Evolutionary conservation across 176 grass and related monocot species (phyloP), one percentile per base, ranked within the genome.

Genomic region (Cocos nucifera): DNA sequence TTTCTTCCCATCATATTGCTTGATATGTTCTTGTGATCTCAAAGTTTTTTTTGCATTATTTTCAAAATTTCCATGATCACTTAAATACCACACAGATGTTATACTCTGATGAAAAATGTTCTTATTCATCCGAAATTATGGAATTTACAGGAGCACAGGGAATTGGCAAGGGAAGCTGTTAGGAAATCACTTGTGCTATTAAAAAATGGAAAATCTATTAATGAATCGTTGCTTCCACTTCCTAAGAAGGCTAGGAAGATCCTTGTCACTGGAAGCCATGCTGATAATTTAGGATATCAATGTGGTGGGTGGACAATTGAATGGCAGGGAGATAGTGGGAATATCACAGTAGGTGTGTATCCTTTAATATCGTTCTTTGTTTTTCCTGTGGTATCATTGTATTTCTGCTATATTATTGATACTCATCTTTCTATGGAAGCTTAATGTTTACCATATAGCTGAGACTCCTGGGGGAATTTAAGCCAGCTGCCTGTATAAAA

Each of bases 231-330:
- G 48, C 26, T 96, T 35, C 91, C 91, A 51, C 80, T 96, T 8
- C 91, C 91, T 25, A 96, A 90, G 75, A 96, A 90, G 78, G 78
- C 91, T 76, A 79, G 64, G 35, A 90, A 69, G 63, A 96, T 96
- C 53, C 83, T 96, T 62, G 86, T 96, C 61, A 72, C 86, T 69
- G 91, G 86, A 76, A 87, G 80, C 35, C 91, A 96, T 79, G 86
- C 86, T 22, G 75, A 73, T 62, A 88, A 90, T 74, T 84, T 96
- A 62, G 91, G 91, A 51, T 96, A 96, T 66, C 91, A 96, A 57
- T 96, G 91, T 85, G 91, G 91, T 66, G 91, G 91, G 17, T 96
- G 91, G 91, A 90, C 91, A 51, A 90, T 96, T 77, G 29, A 96
- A 63, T 96, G 91, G 91, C 85, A 82, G 61, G 91, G 86, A 49